phyloP scores from a whole-genome alignment of 2,329 filamentous ascomycete genomes.

The Fusarium mundagurra region DNA sequence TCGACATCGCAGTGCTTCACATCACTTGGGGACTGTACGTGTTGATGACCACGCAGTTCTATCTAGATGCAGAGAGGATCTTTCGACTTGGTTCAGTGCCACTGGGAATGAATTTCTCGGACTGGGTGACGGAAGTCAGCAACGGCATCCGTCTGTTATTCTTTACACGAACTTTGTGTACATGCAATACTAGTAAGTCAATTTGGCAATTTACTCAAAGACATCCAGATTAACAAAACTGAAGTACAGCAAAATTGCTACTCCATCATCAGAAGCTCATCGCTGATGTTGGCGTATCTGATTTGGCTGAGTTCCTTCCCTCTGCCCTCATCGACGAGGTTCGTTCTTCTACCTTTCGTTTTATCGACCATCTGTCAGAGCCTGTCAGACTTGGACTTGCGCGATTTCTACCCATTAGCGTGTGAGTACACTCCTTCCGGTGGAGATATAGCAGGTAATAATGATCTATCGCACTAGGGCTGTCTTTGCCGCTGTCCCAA shows the following conservation, averaged over 20 bases:
- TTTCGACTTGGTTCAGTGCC: background rate
- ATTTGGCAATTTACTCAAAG: accelerated
- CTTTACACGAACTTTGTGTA: background rate
- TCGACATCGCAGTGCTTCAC: background rate
- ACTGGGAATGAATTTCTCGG: background rate
- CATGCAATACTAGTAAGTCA: background rate
- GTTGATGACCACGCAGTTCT: background rate
- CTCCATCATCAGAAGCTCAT: background rate
- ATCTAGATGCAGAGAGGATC: background rate
- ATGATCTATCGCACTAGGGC: background rate
- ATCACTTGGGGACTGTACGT: background rate
- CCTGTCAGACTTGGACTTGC: background rate
- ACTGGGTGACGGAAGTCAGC: background rate
- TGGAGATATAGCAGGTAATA: background rate
- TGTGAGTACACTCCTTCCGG: background rate
- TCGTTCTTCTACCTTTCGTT: background rate
- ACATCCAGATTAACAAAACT: background rate
- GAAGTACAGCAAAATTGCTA: background rate
- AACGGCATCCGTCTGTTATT: background rate
- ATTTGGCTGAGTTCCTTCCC: background rate
- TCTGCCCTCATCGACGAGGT: background rate
- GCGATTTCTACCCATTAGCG: background rate
- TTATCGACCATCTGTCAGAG: background rate
- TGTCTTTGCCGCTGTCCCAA: background rate
- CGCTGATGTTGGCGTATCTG: background rate